Conservation (phyloP, 2,329 filamentous ascomycete genomes). For the Penicillium freii region DNA sequence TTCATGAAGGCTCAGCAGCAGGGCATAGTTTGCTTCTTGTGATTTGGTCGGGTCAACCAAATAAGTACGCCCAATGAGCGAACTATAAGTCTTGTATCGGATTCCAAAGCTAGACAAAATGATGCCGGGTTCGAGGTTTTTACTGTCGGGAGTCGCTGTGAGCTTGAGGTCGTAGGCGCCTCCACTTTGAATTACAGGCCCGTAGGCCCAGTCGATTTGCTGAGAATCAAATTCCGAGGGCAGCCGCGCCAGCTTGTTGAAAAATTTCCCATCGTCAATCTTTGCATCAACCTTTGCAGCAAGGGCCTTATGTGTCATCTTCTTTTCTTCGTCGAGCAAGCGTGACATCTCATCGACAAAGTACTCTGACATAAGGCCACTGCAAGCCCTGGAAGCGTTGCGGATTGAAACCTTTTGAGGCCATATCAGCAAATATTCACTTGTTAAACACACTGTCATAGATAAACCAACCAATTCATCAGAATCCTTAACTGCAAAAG, state of each 20-base stretch:
- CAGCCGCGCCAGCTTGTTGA: conserved; percentile 78
- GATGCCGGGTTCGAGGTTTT: conserved; percentile 82
- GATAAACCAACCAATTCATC: conserved; percentile 67
- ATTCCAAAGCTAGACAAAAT: conserved; percentile 91
- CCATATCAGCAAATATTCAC: conserved; percentile 12
- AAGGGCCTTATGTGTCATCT: conserved; percentile 84
- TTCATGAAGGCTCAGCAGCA: conserved; percentile 80
- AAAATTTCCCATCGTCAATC: conserved; percentile 91
- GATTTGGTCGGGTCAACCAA: conserved; percentile 95
- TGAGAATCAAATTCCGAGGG: conserved; percentile 81
- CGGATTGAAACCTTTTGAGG: conserved; percentile 72
- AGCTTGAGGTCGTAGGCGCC: conserved; percentile 92
- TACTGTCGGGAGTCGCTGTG: conserved; percentile 73
- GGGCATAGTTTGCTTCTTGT: conserved; percentile 91
- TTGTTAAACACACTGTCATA: neutral
- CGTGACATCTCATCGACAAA: conserved; percentile 98
- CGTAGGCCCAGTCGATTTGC: conserved; percentile 92
- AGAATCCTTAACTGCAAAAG: conserved; percentile 92
- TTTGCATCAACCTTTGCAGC: conserved; percentile 87
- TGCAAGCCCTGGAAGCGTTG: conserved; percentile 89
- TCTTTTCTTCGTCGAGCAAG: conserved; percentile 93
- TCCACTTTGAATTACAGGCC: conserved; percentile 88
- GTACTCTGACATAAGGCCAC: conserved; percentile 91
- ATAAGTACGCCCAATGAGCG: conserved; percentile 87
- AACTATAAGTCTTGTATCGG: conserved; percentile 94